A percentile compares a stretch with the other conserved stretches of the same genome.
phyloP scores from a whole-genome alignment of 805 yeast genomes.

The Candida tallmaniae region DNA sequence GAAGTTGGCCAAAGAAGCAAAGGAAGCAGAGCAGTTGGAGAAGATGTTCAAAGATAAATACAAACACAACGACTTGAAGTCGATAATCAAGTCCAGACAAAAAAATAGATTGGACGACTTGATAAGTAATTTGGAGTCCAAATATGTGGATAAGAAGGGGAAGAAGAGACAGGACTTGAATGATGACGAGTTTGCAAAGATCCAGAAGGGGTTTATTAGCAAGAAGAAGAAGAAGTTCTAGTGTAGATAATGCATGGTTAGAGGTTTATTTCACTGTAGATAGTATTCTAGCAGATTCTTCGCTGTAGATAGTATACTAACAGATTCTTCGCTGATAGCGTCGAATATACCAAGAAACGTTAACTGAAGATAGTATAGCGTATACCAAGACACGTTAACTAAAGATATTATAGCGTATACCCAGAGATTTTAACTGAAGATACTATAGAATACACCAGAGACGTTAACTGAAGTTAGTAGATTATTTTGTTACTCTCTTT shows the following conservation, averaged over 20 bases:
- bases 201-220: constrained; percentile 36
- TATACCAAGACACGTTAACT: no score
- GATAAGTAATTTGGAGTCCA: constrained; percentile 45
- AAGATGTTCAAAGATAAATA: constrained; percentile 33
- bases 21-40: constrained; percentile 52
- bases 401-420: no score
- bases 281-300: no score
- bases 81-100: constrained; percentile 47
- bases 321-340: no score
- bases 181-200: constrained; percentile 48
- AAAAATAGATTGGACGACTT: constrained; percentile 40
- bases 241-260: neutral
- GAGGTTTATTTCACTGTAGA: neutral
- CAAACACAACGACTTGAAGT: constrained; percentile 39
- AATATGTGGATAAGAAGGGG: constrained; percentile 41
- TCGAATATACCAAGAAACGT: no score
- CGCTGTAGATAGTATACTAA: no score
- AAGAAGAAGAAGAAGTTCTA: constrained; percentile 15
- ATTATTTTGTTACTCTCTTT: no score
- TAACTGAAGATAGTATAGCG: no score
- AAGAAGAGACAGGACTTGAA: constrained; percentile 38
- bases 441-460: no score
- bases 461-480: no score
- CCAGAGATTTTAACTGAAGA: no score
- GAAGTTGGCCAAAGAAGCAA: constrained; percentile 57